Evolutionary conservation across 345 rosid genomes (phyloP).

Genomic region (Melastoma malabathricum): DNA sequence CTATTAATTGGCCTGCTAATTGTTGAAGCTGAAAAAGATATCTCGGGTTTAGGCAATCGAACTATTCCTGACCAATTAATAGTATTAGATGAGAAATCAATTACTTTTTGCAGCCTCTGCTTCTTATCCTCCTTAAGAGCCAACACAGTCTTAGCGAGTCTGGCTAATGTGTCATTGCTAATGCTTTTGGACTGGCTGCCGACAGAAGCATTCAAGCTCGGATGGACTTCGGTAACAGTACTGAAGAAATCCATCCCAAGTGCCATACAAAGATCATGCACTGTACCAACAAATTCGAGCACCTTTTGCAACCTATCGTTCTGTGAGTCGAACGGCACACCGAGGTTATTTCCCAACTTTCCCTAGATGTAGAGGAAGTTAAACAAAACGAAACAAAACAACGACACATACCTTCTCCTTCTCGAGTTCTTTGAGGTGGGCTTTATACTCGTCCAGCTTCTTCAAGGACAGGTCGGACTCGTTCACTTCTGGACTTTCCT

Average conservation of each 20-base stretch:
- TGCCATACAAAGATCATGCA: constrained; percentile 85
- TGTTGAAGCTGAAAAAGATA: constrained; percentile 72
- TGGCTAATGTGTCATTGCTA: constrained; percentile 75
- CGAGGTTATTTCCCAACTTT: not conserved
- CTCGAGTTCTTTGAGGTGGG: constrained; percentile 75
- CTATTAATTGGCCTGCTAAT: constrained; percentile 67
- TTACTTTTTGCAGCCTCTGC: constrained; percentile 77
- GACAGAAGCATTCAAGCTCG: constrained; percentile 71
- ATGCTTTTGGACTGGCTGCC: constrained; percentile 71
- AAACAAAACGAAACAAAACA: not conserved
- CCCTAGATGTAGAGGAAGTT: not conserved
- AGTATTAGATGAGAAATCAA: not conserved
- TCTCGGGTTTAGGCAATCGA: not conserved
- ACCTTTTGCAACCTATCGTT: constrained; percentile 84
- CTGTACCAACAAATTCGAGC: constrained; percentile 80
- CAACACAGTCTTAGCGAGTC: constrained; percentile 67
- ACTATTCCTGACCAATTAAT: not conserved
- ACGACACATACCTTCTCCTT: constrained; percentile 58
- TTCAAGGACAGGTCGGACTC: constrained; percentile 74
- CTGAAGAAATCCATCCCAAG: constrained; percentile 83
- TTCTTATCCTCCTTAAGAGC: constrained; percentile 74
- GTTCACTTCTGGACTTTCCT: constrained; percentile 47
- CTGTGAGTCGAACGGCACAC: constrained; percentile 27
- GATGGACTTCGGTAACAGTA: constrained; percentile 80
- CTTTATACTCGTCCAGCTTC: constrained; percentile 67